phyloP scores from a whole-genome alignment of 345 rosid species.

The Boechera stricta region DNA sequence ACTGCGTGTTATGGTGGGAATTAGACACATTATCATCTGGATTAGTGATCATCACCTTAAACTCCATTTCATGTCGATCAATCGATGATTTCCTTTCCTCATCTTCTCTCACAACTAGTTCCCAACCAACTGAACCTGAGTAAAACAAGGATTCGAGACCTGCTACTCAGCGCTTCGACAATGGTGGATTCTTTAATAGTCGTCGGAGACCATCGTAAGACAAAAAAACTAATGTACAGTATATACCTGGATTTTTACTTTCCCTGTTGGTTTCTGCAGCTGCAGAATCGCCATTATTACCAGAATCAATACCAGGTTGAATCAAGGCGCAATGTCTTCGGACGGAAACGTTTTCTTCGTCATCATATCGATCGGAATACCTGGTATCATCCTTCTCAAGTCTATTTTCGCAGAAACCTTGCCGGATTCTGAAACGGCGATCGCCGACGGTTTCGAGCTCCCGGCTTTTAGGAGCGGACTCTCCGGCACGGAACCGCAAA shows the following conservation, averaged over 20 bases:
- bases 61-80: constrained; percentile 44
- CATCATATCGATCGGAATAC: constrained; percentile 59
- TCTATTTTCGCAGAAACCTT: constrained; percentile 33
- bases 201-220: neutral
- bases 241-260: constrained; percentile 53
- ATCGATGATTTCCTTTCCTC: constrained; percentile 46
- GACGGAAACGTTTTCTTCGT: constrained; percentile 48
- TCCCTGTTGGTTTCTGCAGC: constrained; percentile 41
- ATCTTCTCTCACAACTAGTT: constrained; percentile 55
- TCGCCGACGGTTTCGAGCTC: constrained; percentile 63
- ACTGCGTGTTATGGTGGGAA: constrained; percentile 55
- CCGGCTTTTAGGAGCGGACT: constrained; percentile 54
- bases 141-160: neutral
- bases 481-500: constrained; percentile 52
- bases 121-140: constrained; percentile 49
- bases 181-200: neutral
- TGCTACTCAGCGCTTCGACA: neutral
- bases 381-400: constrained; percentile 40
- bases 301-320: constrained; percentile 36
- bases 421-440: constrained; percentile 56
- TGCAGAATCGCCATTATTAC: constrained; percentile 30
- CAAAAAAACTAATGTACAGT: constrained; percentile 35
- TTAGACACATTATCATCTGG: constrained; percentile 61
- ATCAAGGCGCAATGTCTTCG: constrained; percentile 2
- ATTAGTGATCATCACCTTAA: constrained; percentile 55